Base-by-base conservation (phyloP, 345 rosid genomes). In the Diplotaxis tenuifolia region DNA sequence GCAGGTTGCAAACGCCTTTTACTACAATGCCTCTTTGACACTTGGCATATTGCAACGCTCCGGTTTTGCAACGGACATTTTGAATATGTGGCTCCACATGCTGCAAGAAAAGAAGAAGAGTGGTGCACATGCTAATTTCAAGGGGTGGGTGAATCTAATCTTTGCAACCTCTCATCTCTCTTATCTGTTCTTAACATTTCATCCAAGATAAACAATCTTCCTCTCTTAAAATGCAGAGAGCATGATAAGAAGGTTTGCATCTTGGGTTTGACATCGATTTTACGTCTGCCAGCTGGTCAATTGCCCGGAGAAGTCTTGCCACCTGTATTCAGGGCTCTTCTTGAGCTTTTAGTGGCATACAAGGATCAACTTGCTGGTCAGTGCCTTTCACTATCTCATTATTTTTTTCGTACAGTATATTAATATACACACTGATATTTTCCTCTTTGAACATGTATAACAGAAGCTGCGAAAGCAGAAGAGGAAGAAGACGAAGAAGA, bases 241-340 rank as follows among this genome's bases (percentile, higher is more conserved):
- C 90, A 96, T 78, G 96, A 89, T 75, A 96, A 96, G 83, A 96
- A 96, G 80, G 95, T 96, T 55, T 96, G 99, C 84, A 86, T 95
- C 84, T 83, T 96, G 89, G 99, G 99, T 14, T 83, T 96, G 85
- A 86, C 87, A 23, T 87, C 99, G 70, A 82, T 96, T 25, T 86
- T 96, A 75, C 86, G 82, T 47, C 95, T 92, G 73, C 93, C 99
- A 6, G 84, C 83, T 23, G 89, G 83, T 63, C 99, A 88, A 69
- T 83, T 92, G 50, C 88, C 95, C 1, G 90, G 81, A 59, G 99
- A 96, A 38, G 95, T 95, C 50, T 78, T 92, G 80, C 91, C 82
- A 55, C 96, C 85, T 74, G 81, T 96, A 75, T 92, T 96, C 82
- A 89, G 74, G 74, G 90, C 92, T 56, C 81, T 84, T 40, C 97